phyloP scores from a whole-genome alignment of 148 eudicot species.

The Spergularia bocconei region DNA sequence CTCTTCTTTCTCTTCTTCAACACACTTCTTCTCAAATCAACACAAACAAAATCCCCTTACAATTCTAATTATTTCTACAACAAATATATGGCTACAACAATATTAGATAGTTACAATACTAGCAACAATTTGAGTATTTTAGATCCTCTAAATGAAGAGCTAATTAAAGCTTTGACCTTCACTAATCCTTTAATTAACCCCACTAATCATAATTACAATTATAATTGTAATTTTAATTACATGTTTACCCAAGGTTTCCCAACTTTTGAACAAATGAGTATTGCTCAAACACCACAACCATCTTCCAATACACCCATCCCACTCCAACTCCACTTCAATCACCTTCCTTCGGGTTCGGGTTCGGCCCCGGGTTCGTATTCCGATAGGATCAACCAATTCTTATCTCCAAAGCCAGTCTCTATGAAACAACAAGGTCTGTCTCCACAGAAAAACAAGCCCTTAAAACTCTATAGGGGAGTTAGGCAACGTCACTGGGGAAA shows the following conservation, averaged over 20 bases:
- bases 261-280: conserved; percentile 19
- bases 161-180: conserved; percentile 6
- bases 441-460: conserved; percentile 20
- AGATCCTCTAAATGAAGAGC: conserved; percentile 19
- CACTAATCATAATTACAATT: conserved; percentile 3
- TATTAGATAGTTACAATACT: conserved; percentile 12
- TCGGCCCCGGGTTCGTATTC: background rate
- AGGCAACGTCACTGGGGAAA: conserved; percentile 89
- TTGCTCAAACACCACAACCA: conserved; percentile 33
- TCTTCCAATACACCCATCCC: conserved; percentile 43
- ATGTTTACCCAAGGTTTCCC: conserved; percentile 15
- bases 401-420: conserved; percentile 40
- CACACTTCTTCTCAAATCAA: no score
- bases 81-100: conserved; percentile 23
- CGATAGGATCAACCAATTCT: conserved; percentile 15
- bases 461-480: conserved; percentile 76
- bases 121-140: conserved; percentile 1
- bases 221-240: conserved; percentile 9
- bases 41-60: no score
- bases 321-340: conserved; percentile 42
- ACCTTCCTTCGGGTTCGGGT: background rate
- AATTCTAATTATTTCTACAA: no score
- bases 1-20: background rate
- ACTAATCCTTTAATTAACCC: conserved; percentile 17
- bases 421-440: conserved; percentile 45